A percentile compares a stretch with the other conserved stretches of the same genome.
Conservation (phyloP, 768 basidiomycete species). For the Lactarius psammicola region DNA sequence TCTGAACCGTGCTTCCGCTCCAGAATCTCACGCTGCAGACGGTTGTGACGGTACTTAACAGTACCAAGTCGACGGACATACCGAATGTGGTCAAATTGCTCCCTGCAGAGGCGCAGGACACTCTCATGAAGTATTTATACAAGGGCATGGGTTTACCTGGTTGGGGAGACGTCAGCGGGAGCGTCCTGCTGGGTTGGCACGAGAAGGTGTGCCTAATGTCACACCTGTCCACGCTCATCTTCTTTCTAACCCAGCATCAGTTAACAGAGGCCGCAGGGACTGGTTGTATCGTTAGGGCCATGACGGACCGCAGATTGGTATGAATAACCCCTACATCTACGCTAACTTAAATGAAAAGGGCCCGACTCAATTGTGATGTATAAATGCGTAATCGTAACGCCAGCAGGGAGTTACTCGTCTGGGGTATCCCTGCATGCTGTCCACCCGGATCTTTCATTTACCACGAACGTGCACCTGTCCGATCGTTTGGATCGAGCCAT, state of each 20-base stretch:
- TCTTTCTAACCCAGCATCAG: slow-evolving; percentile 41
- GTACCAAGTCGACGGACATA: slow-evolving; percentile 88
- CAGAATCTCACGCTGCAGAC: slow-evolving; percentile 79
- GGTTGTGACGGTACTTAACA: slow-evolving; percentile 87
- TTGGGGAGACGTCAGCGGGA: slow-evolving; percentile 61
- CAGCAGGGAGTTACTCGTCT: slow-evolving; percentile 4
- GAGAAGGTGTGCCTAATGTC: slow-evolving; percentile 71
- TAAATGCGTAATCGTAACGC: slow-evolving; percentile 4
- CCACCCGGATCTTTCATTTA: neutral
- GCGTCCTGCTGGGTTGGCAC: slow-evolving; percentile 85
- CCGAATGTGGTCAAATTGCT: slow-evolving; percentile 69
- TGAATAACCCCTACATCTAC: slow-evolving; percentile 34
- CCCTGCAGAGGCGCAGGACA: slow-evolving; percentile 76
- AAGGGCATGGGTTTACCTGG: slow-evolving; percentile 84
- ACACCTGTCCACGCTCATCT: neutral
- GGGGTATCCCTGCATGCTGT: neutral
- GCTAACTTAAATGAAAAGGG: slow-evolving; percentile 19
- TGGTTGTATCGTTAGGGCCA: slow-evolving; percentile 89
- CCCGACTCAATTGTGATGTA: slow-evolving; percentile 10
- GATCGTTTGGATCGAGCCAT: slow-evolving; percentile 3
- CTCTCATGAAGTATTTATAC: slow-evolving; percentile 97
- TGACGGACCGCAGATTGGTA: slow-evolving; percentile 64
- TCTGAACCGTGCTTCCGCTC: neutral
- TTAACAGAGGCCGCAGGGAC: slow-evolving; percentile 91
- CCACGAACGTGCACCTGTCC: neutral